A percentile compares a stretch with the other conserved stretches of the same genome.
Evolutionary conservation across 2,329 filamentous ascomycete species (phyloP).

Genomic region (Clonostachys sp.): DNA sequence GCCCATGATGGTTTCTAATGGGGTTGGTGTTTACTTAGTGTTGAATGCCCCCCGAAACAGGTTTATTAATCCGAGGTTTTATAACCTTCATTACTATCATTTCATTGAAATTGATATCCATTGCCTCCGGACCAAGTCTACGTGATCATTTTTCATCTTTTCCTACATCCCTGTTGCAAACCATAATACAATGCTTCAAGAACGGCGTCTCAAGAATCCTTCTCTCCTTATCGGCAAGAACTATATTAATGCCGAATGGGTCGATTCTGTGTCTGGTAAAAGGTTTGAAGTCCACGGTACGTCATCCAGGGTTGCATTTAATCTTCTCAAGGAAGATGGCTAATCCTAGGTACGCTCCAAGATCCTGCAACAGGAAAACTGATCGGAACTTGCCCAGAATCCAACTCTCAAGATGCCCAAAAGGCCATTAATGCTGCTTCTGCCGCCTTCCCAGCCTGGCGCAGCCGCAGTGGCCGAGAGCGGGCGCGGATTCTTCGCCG

Average conservation of each 20-base stretch:
- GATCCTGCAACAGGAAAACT: conserved; percentile 64
- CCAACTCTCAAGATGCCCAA: conserved; percentile 58
- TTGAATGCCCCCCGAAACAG: too few relatives aligned
- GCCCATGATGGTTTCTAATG: too few relatives aligned
- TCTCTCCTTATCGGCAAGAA: conserved; percentile 56
- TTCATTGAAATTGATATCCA: too few relatives aligned
- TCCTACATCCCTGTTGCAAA: too few relatives aligned
- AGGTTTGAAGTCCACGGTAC: conserved; percentile 1
- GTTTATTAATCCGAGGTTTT: too few relatives aligned
- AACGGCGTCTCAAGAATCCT: conserved; percentile 40
- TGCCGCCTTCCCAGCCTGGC: conserved; percentile 54
- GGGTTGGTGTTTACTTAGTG: too few relatives aligned
- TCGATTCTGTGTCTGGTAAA: conserved; percentile 36
- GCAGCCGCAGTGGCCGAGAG: conserved; percentile 51
- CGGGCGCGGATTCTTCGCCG: conserved; percentile 52
- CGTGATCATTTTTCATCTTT: too few relatives aligned
- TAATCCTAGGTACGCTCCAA: conserved; percentile 10
- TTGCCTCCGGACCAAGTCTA: too few relatives aligned
- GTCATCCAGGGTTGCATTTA: not conserved
- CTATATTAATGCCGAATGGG: conserved; percentile 71
- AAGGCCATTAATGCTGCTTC: conserved; percentile 64
- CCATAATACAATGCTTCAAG: too few relatives aligned
- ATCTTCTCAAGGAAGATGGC: not conserved
- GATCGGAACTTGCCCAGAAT: conserved; percentile 68
- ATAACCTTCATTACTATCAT: too few relatives aligned